A percentile compares a stretch with the other conserved stretches of the same genome.
phyloP scores from a whole-genome alignment of 148 eudicot species.

The Polygonum maritimum region DNA sequence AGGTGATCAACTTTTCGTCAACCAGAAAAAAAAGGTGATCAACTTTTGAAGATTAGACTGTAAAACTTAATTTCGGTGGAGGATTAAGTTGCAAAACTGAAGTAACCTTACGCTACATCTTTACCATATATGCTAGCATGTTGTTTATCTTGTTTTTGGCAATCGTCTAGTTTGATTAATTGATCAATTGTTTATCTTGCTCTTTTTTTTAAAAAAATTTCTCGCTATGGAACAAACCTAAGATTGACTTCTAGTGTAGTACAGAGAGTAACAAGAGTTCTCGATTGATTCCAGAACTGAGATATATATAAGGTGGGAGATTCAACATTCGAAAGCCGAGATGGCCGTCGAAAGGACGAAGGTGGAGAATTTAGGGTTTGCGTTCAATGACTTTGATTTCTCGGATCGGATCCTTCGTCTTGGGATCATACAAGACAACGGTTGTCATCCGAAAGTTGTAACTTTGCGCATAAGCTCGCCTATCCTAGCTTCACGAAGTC shows the following conservation, averaged over 20 bases:
- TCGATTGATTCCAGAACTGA: too few species aligned
- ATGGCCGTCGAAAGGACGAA: constrained; percentile 11
- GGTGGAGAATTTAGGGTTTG: constrained; percentile 40
- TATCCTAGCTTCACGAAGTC: neutral
- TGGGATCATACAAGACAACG: constrained; percentile 40
- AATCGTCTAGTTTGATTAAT: too few species aligned
- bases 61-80: too few species aligned
- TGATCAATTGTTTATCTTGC: too few species aligned
- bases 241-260: neutral
- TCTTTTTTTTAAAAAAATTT: too few species aligned
- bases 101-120: too few species aligned
- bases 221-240: too few species aligned
- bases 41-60: neutral
- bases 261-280: neutral
- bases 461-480: neutral
- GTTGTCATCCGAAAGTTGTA: constrained; percentile 1
- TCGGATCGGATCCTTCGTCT: constrained; percentile 56
- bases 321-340: neutral
- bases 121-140: too few species aligned
- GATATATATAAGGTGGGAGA: constrained; percentile 7
- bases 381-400: constrained; percentile 60
- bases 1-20: too few species aligned
- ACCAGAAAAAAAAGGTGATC: too few species aligned
- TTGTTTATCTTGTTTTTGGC: too few species aligned
- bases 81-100: too few species aligned